Percentiles rank a stretch among this genome's conserved stretches.
These are phyloP conservation scores for Vachellia collinsii DNA, from an alignment of 306 rosid species.

Conservation along the genomic window DNA sequence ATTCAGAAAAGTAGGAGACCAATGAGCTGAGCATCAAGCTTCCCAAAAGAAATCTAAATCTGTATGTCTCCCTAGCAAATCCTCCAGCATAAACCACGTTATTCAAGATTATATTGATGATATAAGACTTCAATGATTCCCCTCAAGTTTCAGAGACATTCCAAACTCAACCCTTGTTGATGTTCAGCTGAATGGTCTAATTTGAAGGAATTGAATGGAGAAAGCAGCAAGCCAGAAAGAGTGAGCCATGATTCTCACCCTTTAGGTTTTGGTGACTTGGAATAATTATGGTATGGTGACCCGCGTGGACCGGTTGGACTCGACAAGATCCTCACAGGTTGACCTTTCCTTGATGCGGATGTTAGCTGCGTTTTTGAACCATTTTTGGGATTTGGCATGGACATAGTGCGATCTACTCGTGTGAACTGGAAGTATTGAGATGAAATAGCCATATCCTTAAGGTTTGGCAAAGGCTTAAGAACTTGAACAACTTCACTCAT, in stretches of 20 bases:
- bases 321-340: slow-evolving; percentile 70
- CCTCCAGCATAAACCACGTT: slow-evolving; percentile 19
- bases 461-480: slow-evolving; percentile 76
- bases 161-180: slow-evolving; percentile 27
- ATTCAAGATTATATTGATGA: slow-evolving; percentile 27
- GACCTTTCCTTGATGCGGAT: slow-evolving; percentile 67
- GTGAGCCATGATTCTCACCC: slow-evolving; percentile 35
- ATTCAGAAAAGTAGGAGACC: slow-evolving; percentile 31
- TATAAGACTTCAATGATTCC: neutral
- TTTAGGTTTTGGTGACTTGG: slow-evolving; percentile 58
- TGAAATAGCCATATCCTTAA: slow-evolving; percentile 90
- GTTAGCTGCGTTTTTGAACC: slow-evolving; percentile 60
- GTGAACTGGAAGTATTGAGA: slow-evolving; percentile 68
- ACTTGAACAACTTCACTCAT: slow-evolving; percentile 82
- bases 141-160: slow-evolving; percentile 20
- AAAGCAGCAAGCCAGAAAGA: slow-evolving; percentile 27
- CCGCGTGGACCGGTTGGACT: slow-evolving; percentile 65
- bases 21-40: slow-evolving; percentile 16
- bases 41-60: slow-evolving; percentile 35
- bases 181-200: slow-evolving; percentile 20
- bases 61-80: slow-evolving; percentile 18
- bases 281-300: slow-evolving; percentile 58
- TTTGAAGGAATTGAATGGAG: slow-evolving; percentile 44
- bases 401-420: slow-evolving; percentile 72
- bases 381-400: slow-evolving; percentile 61